phyloP scores from a whole-genome alignment of 768 basidiomycete genomes.

The Lentinula detonsa region DNA sequence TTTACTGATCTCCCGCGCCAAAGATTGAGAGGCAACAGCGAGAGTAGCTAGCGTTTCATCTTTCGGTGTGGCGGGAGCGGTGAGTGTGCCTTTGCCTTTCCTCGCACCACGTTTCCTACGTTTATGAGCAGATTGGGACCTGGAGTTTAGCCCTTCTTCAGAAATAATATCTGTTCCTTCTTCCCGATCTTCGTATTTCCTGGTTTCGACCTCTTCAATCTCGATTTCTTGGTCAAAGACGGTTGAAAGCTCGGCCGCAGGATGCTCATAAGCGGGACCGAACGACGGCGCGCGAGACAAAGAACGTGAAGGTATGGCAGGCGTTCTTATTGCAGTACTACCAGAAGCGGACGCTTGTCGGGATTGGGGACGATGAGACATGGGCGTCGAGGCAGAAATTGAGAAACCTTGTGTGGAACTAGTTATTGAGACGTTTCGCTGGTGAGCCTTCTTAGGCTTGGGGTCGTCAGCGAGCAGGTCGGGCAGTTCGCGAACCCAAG shows the following conservation, averaged over 20 bases:
- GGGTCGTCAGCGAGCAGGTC: conserved; percentile 49
- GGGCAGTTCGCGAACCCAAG: conserved; percentile 82
- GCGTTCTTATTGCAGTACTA: conserved; percentile 41
- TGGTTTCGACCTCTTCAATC: conserved; percentile 31
- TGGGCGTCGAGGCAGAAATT: conserved; percentile 53
- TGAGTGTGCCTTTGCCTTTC: conserved; percentile 64
- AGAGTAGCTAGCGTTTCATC: conserved; percentile 65
- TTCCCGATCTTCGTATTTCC: conserved; percentile 17
- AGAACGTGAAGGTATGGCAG: conserved; percentile 46
- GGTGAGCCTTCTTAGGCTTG: conserved; percentile 32
- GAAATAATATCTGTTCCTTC: conserved; percentile 30
- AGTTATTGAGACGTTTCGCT: conserved; percentile 52
- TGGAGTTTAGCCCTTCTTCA: conserved; percentile 36
- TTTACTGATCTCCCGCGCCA: conserved; percentile 80
- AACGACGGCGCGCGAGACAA: conserved; percentile 63
- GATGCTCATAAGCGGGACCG: conserved; percentile 25
- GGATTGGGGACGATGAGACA: conserved; percentile 68
- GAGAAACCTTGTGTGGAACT: conserved; percentile 58
- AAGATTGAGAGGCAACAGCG: conserved; percentile 72
- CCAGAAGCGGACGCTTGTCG: conserved; percentile 48
- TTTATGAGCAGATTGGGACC: conserved; percentile 69
- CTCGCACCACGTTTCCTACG: conserved; percentile 81
- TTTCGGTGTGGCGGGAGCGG: conserved; percentile 26
- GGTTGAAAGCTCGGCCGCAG: conserved; percentile 41
- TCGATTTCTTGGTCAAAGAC: conserved; percentile 50